A percentile compares a stretch with the other conserved stretches of the same genome.
Evolutionary conservation across 805 yeast genomes (phyloP).

Genomic region (Metschnikowia cerradonensis): DNA sequence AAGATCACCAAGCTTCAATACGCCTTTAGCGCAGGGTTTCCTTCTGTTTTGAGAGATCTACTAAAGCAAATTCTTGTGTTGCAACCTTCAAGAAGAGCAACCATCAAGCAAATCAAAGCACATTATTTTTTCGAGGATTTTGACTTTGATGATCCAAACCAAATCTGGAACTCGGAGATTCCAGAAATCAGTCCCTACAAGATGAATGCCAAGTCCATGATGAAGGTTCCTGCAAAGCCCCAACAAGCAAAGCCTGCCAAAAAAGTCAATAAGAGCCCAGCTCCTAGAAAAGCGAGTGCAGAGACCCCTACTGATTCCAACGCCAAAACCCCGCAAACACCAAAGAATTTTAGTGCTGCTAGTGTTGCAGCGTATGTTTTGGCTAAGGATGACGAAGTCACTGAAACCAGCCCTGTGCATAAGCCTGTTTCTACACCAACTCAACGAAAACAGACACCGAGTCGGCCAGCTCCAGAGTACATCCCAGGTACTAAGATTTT

Average conservation of each 20-base stretch:
- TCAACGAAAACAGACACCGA: slow-evolving; percentile 9
- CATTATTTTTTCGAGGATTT: slow-evolving; percentile 70
- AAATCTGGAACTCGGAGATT: slow-evolving; percentile 64
- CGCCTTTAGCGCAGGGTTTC: slow-evolving; percentile 66
- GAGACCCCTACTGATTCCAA: not conserved
- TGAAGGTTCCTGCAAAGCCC: slow-evolving; percentile 52
- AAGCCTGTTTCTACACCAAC: slow-evolving; percentile 21
- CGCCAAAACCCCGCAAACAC: slow-evolving; percentile 1
- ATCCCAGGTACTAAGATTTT: slow-evolving; percentile 60
- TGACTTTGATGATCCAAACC: slow-evolving; percentile 62
- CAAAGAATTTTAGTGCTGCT: slow-evolving; percentile 29
- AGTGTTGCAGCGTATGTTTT: slow-evolving; percentile 40
- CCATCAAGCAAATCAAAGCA: slow-evolving; percentile 51
- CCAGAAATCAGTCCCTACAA: slow-evolving; percentile 72
- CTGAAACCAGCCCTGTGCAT: not conserved
- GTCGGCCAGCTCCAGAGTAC: slow-evolving; percentile 35
- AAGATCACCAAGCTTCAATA: slow-evolving; percentile 75
- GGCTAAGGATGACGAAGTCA: slow-evolving; percentile 20
- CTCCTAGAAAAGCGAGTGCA: slow-evolving; percentile 2
- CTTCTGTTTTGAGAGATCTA: slow-evolving; percentile 54
- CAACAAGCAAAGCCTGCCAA: slow-evolving; percentile 4
- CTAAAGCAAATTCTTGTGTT: slow-evolving; percentile 61
- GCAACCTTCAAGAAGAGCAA: slow-evolving; percentile 66
- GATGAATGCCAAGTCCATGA: slow-evolving; percentile 73
- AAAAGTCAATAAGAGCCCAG: slow-evolving; percentile 4